Percentiles rank a stretch among this genome's conserved stretches.
Evolutionary conservation across 352 stramenopile species (phyloP).

Genomic region (Pythium chondricola): DNA sequence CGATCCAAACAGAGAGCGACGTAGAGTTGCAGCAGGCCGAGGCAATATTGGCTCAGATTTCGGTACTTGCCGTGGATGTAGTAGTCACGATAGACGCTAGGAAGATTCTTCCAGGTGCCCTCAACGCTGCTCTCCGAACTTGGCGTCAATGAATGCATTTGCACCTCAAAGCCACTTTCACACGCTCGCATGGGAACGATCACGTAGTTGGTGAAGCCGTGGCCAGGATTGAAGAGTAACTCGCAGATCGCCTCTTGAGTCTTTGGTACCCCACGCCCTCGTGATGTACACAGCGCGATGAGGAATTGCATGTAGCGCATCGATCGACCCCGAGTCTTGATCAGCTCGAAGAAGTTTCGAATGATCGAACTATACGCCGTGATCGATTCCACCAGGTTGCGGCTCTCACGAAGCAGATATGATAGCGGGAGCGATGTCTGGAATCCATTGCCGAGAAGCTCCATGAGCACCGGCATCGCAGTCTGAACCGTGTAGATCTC

Average conservation of each 20-base stretch:
- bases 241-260: constrained; percentile 72
- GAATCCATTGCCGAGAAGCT: constrained; percentile 67
- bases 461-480: constrained; percentile 59
- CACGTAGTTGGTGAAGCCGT: constrained; percentile 50
- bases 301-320: constrained; percentile 76
- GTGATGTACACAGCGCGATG: constrained; percentile 55
- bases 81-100: constrained; percentile 60
- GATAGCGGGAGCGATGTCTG: constrained; percentile 61
- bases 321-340: constrained; percentile 54
- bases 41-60: constrained; percentile 58
- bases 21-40: constrained; percentile 62
- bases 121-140: constrained; percentile 4
- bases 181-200: constrained; percentile 45
- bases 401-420: constrained; percentile 60
- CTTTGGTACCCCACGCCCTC: constrained; percentile 53
- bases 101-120: constrained; percentile 38
- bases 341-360: constrained; percentile 67
- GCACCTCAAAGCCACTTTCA: constrained; percentile 48
- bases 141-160: constrained; percentile 6
- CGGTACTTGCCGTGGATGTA: constrained; percentile 41
- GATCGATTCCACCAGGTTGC: constrained; percentile 69
- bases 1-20: constrained; percentile 63
- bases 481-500: constrained; percentile 51
- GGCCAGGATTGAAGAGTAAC: constrained; percentile 47
- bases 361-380: constrained; percentile 53